These are phyloP conservation scores for Salvia rosmarinus DNA, from an alignment of 257 asterid species.

Conservation along the genomic window DNA sequence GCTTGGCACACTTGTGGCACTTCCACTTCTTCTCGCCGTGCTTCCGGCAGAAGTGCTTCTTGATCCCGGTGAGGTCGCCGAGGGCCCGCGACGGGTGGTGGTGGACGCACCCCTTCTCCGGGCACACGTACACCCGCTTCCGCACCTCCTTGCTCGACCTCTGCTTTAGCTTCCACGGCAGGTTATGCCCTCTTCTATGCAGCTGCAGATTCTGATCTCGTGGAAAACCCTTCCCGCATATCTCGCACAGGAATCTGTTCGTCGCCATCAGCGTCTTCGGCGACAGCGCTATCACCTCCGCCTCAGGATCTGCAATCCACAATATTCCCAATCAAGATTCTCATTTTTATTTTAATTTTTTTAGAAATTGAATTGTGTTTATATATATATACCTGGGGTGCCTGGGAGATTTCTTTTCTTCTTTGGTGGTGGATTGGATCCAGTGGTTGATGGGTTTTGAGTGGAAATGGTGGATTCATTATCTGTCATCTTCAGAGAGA, in stretches of 20 bases:
- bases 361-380: not conserved
- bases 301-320: slow-evolving; percentile 64
- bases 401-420: slow-evolving; percentile 91
- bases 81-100: slow-evolving; percentile 81
- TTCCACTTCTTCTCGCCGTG: slow-evolving; percentile 95
- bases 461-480: slow-evolving; percentile 44
- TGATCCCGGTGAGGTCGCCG: slow-evolving; percentile 84
- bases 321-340: too few species aligned
- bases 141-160: slow-evolving; percentile 64
- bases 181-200: slow-evolving; percentile 51
- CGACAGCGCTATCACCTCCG: slow-evolving; percentile 77
- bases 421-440: slow-evolving; percentile 62
- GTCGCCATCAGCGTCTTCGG: slow-evolving; percentile 92
- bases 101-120: slow-evolving; percentile 80
- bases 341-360: too few species aligned
- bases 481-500: slow-evolving; percentile 44
- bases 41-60: slow-evolving; percentile 80
- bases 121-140: slow-evolving; percentile 83
- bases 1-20: slow-evolving; percentile 80
- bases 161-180: slow-evolving; percentile 38
- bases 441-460: slow-evolving; percentile 44
- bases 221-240: slow-evolving; percentile 90
- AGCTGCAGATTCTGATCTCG: slow-evolving; percentile 85
- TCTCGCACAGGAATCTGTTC: slow-evolving; percentile 77
- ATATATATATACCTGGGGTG: slow-evolving; percentile 66